A percentile compares a stretch with the other conserved stretches of the same genome.
Conservation (phyloP, 2,329 filamentous ascomycete species). For the Claviceps sp. region DNA sequence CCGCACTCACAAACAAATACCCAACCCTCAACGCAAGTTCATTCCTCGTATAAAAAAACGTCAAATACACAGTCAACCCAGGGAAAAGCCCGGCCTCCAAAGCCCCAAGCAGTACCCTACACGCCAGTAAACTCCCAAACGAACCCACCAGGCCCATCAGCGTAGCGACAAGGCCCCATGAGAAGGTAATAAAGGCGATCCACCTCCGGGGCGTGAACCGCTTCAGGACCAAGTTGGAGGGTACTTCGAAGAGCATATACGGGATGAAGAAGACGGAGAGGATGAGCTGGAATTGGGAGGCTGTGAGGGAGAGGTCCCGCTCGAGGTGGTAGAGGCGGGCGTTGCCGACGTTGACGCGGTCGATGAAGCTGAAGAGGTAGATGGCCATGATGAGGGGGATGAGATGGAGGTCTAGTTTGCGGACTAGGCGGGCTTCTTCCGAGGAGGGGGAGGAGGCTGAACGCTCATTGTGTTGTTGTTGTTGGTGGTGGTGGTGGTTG, state of each 20-base stretch:
- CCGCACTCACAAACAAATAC: conserved; percentile 58
- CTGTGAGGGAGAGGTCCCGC: conserved; percentile 43
- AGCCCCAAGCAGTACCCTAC: conserved; percentile 53
- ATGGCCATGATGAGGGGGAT: conserved; percentile 54
- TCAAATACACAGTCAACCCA: conserved; percentile 55
- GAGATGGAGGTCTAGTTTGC: conserved; percentile 50
- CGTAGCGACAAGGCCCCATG: conserved; percentile 57
- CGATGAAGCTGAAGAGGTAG: conserved; percentile 65
- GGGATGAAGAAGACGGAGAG: conserved; percentile 57
- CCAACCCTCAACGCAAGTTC: conserved; percentile 61
- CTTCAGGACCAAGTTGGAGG: conserved; percentile 51
- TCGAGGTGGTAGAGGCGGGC: conserved; percentile 54
- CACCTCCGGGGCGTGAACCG: conserved; percentile 48
- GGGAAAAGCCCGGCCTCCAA: conserved; percentile 61
- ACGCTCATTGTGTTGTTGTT: too few species aligned
- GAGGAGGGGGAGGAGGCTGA: too few species aligned
- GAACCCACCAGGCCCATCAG: conserved; percentile 54
- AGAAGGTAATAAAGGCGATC: conserved; percentile 48
- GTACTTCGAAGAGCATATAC: conserved; percentile 48
- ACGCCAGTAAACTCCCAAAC: conserved; percentile 53
- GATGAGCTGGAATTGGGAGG: conserved; percentile 54
- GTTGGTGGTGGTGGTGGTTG: background rate
- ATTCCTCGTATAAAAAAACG: conserved; percentile 61
- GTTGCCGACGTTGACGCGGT: conserved; percentile 63
- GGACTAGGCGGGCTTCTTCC: conserved; percentile 27